These are phyloP conservation scores for Cymbopogon flexuosus DNA, from an alignment of 202 grass and related monocot genomes.

Conservation along the genomic window DNA sequence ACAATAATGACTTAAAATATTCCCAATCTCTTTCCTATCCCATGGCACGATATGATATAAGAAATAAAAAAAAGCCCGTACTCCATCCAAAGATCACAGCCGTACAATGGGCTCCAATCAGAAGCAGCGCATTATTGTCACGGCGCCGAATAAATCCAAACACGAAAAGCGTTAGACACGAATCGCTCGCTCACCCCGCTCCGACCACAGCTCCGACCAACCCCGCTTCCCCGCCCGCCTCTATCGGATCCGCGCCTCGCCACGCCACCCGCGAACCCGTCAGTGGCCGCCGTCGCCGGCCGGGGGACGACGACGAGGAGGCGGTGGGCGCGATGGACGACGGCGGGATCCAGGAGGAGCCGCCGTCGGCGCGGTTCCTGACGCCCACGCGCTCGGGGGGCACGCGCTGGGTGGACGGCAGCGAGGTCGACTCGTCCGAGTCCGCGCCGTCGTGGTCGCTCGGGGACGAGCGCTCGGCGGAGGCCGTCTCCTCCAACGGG, in stretches of 20 bases:
- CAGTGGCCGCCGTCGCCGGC: neutral
- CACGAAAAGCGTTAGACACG: neutral
- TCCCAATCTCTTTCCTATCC: neutral
- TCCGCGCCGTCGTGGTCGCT: conserved; percentile 49
- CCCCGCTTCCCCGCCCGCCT: neutral
- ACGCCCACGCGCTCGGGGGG: conserved; percentile 39
- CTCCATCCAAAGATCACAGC: neutral
- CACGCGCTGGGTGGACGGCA: conserved; percentile 84
- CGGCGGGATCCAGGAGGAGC: conserved; percentile 69
- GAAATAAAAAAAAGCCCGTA: neutral
- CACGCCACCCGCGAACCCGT: neutral
- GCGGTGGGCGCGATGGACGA: conserved; percentile 40
- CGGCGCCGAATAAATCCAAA: neutral
- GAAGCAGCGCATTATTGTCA: neutral
- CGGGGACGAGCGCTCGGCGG: conserved; percentile 27
- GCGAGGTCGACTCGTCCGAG: conserved; percentile 94
- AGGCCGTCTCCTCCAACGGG: neutral
- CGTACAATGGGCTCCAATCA: neutral
- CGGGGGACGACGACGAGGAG: neutral
- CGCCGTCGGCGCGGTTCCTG: conserved; percentile 1
- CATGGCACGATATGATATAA: neutral
- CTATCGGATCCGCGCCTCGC: conserved; percentile 11
- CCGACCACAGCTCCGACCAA: neutral
- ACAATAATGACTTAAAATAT: neutral
- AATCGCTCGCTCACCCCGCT: neutral